phyloP scores from a whole-genome alignment of 1,284 basidiomycete species.

The Veloboletus limbatus region DNA sequence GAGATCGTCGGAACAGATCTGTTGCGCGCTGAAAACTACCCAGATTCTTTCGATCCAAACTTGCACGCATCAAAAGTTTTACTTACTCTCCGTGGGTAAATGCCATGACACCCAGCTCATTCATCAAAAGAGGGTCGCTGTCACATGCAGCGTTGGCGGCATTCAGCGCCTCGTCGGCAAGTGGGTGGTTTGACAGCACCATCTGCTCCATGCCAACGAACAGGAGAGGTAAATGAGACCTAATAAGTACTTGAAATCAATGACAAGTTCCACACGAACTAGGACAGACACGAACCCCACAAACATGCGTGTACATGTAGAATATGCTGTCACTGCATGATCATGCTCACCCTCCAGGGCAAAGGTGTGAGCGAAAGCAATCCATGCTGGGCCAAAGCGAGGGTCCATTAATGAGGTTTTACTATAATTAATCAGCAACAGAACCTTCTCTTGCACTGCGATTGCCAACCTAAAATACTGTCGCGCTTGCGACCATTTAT shows the following conservation, averaged over 20 bases:
- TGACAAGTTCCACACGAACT: not conserved
- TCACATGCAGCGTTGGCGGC: slow-evolving; percentile 80
- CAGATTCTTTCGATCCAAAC: slow-evolving; percentile 7
- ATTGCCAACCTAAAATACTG: slow-evolving; percentile 82
- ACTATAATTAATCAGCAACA: slow-evolving; percentile 39
- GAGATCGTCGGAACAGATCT: slow-evolving; percentile 66
- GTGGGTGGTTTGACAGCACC: slow-evolving; percentile 76
- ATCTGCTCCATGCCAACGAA: slow-evolving; percentile 99
- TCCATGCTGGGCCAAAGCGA: slow-evolving; percentile 94
- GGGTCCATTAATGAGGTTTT: slow-evolving; percentile 98
- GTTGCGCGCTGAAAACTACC: slow-evolving; percentile 65
- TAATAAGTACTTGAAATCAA: slow-evolving; percentile 36
- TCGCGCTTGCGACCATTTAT: slow-evolving; percentile 85
- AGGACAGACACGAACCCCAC: slow-evolving; percentile 62
- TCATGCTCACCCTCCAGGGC: slow-evolving; percentile 97
- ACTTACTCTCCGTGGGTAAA: slow-evolving; percentile 83
- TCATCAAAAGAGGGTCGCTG: slow-evolving; percentile 84
- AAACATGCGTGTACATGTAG: slow-evolving; percentile 92
- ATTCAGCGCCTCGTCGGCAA: slow-evolving; percentile 86
- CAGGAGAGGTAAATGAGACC: slow-evolving; percentile 89
- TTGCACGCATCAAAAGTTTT: slow-evolving; percentile 3
- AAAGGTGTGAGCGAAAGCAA: slow-evolving; percentile 97
- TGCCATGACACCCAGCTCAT: slow-evolving; percentile 92
- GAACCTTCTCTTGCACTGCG: not conserved
- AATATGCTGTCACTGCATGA: slow-evolving; percentile 97